Evolutionary conservation across 2,329 filamentous ascomycete species (phyloP), one percentile per base, ranked within the genome.

Genomic region (Aspergillus latus): DNA sequence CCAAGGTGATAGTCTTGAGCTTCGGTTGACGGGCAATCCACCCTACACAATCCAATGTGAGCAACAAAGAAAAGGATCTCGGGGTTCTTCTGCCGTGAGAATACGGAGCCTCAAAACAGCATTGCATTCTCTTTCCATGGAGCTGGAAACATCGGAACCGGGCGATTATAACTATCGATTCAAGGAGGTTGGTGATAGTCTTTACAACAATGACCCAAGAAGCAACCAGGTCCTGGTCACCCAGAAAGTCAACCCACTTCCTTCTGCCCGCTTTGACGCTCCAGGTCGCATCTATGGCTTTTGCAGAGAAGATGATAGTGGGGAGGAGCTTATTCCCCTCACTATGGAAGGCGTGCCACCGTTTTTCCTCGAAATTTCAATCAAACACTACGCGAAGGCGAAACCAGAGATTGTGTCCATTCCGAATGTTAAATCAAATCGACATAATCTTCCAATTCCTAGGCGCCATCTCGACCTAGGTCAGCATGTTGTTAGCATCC

Each of bases 221-320:
- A 87, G 88, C 66, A 78, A 80, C 16, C 84, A 88, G 4, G 72
- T 97, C 34, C 79, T 84, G 10, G 79, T 99, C 32, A 85, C 88
- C 64, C 94, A 99, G 72, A 88, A 82, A 26, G 91, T 99, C 49
- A 88, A 96, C 67, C 82, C 90, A 11, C 89, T 88, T 57, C 94
- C 94, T 1, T 85, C 87, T 2, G 94, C 92, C 3, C 81, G 83
- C 4, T 99, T 99, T 69, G 82, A 83, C 57, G 90, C 90, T 63
- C 90, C 92, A 2, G 92, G 92, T 13, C 94, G 94, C 72, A 92
- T 90, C 0, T 97, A 97, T 80, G 96, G 94, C 71, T 96, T 93
- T 74, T 99, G 94, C 76, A 88, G 92, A 71, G 87, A 92, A 56
- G 90, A 96, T 66, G 84, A 88, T 49, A 85, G 85, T 52, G 85